Evolutionary conservation across 495 filamentous ascomycete genomes (phyloP).

Genomic region (Chaetomidium leptoderma): DNA sequence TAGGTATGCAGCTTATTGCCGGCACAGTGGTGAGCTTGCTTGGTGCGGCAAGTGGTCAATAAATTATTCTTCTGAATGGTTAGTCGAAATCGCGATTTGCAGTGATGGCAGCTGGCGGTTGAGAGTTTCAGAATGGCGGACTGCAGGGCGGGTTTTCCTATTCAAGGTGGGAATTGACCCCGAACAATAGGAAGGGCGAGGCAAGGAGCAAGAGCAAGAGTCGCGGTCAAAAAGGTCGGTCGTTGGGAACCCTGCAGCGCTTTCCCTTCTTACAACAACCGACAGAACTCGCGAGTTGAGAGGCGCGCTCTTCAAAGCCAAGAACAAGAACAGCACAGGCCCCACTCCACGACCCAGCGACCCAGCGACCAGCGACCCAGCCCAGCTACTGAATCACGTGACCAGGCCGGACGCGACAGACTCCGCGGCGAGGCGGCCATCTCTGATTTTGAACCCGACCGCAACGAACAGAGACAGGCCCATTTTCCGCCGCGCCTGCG

Average conservation of each 20-base stretch:
- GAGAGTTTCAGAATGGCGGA: background rate
- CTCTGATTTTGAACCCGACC: constrained; percentile 18
- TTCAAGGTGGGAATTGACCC: background rate
- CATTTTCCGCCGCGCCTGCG: constrained; percentile 7
- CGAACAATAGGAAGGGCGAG: constrained; percentile 6
- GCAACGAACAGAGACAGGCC: background rate
- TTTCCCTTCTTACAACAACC: background rate
- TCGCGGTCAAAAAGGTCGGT: constrained; percentile 2
- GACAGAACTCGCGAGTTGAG: background rate
- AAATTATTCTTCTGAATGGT: background rate
- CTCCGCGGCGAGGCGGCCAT: constrained; percentile 15
- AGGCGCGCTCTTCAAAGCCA: background rate
- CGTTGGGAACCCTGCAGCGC: background rate
- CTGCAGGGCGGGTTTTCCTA: background rate
- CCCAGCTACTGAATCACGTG: constrained; percentile 16
- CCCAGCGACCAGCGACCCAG: too few species aligned
- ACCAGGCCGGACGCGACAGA: constrained; percentile 21
- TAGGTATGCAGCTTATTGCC: background rate
- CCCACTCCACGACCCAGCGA: background rate
- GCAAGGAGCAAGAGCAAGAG: background rate
- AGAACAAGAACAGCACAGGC: background rate
- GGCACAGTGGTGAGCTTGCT: background rate
- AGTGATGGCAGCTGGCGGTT: background rate
- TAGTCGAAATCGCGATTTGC: background rate
- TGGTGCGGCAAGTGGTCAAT: background rate